These are phyloP conservation scores for Coemansia sp. DNA, from an alignment of 192 early-diverging fungal species.

Conservation along the genomic window DNA sequence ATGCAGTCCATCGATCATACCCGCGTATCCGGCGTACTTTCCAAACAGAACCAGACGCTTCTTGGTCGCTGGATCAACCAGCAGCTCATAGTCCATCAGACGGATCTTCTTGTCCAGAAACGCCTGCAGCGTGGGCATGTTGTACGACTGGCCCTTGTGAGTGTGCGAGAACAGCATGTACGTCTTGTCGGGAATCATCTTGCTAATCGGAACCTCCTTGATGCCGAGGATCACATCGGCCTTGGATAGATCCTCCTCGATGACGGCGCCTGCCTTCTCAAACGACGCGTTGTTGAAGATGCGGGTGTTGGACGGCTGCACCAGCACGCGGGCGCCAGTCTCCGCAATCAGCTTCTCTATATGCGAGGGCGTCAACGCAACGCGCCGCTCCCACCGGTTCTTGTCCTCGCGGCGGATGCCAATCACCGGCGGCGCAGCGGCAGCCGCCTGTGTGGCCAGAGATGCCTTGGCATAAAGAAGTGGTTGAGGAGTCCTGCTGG, in stretches of 20 bases:
- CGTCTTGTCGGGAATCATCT: constrained; percentile 84
- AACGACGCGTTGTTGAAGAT: constrained; percentile 88
- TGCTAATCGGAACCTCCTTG: constrained; percentile 87
- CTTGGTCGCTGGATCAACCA: constrained; percentile 68
- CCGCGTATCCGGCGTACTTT: constrained; percentile 91
- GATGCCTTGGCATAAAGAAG: constrained; percentile 3
- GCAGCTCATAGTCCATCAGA: constrained; percentile 94
- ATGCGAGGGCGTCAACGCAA: constrained; percentile 84
- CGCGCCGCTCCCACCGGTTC: constrained; percentile 95
- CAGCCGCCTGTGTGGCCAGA: constrained; percentile 20
- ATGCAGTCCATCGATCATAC: constrained; percentile 90
- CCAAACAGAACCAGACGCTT: constrained; percentile 90
- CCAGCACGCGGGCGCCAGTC: constrained; percentile 76
- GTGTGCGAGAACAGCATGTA: constrained; percentile 97
- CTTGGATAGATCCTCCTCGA: constrained; percentile 82
- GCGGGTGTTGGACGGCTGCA: constrained; percentile 92
- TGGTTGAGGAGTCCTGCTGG: neutral
- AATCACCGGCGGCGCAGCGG: constrained; percentile 48
- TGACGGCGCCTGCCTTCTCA: constrained; percentile 75
- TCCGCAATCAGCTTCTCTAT: constrained; percentile 83
- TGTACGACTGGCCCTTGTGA: constrained; percentile 94
- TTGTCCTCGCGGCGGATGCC: constrained; percentile 95
- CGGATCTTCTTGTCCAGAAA: constrained; percentile 90
- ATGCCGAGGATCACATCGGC: constrained; percentile 95
- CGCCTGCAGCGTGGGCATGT: constrained; percentile 86